A percentile compares a stretch with the other conserved stretches of the same genome.
These are phyloP conservation scores for Trametes villosa DNA, from an alignment of 768 basidiomycete species.

Conservation along the genomic window DNA sequence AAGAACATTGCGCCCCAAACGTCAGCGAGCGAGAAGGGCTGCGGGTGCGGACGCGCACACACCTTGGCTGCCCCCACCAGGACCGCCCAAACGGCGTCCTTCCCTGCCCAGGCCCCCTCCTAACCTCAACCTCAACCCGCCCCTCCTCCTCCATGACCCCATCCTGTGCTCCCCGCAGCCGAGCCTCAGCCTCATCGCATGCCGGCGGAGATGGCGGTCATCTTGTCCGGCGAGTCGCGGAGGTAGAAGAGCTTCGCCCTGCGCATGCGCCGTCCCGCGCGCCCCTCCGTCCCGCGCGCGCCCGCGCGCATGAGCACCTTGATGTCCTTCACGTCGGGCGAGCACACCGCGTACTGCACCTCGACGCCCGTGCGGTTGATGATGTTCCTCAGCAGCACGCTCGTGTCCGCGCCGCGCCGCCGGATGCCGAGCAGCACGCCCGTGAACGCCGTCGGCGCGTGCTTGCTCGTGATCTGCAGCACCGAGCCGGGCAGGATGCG, in stretches of 20 bases:
- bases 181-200: constrained; percentile 32
- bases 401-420: constrained; percentile 83
- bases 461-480: constrained; percentile 73
- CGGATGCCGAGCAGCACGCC: constrained; percentile 87
- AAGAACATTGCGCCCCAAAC: constrained; percentile 20
- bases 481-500: constrained; percentile 86
- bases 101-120: neutral
- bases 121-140: no score
- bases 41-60: constrained; percentile 6
- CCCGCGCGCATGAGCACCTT: constrained; percentile 69
- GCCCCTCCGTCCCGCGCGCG: constrained; percentile 34
- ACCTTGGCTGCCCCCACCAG: no score
- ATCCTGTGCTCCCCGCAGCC: neutral
- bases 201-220: constrained; percentile 71
- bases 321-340: constrained; percentile 88
- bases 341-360: constrained; percentile 87
- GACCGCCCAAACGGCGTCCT: no score
- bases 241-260: constrained; percentile 86
- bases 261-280: constrained; percentile 61
- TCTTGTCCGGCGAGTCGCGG: constrained; percentile 82
- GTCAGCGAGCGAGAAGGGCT: constrained; percentile 19
- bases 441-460: constrained; percentile 83
- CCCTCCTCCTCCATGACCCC: neutral
- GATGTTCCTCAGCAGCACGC: constrained; percentile 88
- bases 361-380: constrained; percentile 92